Evolutionary conservation across 2,329 filamentous ascomycete genomes (phyloP), one percentile per base, ranked within the genome.

Genomic region (Ascochyta pisi): DNA sequence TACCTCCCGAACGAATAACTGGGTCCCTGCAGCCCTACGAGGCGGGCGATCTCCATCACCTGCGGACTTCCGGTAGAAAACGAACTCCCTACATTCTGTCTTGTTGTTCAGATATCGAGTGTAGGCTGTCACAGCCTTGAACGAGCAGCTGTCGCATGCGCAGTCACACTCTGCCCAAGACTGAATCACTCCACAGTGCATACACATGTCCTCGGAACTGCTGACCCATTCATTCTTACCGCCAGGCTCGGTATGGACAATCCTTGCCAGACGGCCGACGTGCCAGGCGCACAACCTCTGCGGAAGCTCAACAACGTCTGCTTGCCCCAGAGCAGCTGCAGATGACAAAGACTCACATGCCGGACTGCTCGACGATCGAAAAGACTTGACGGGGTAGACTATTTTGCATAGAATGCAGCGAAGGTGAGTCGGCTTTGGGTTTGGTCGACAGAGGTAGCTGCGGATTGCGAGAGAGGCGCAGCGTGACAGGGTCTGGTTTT

Each of bases 281-380:
- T 76, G 73, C 70, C 73, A 75, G 8, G 66, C 54, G 53, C 75
- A 77, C 29, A 75, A 55, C 26, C 65, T 53, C 5, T 59, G 54
- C 1, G 74, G 74, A 2, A 75, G 53, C 37, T 71, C 61, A 26
- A 75, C 49, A 3, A 71, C 54, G 38, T 73, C 65, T 6, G 45
- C 35, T 3, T 53, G 52, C 7, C 60, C 46, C 13, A 48, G 44
- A n/a, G 49, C 42, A 4, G 50, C 31, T 5, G 37, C 44, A 15
- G 54, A 45, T 1, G 59, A 51, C 3, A 57, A 29, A 0, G 64
- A 55, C 9, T 61, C 40, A 29, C 70, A 76, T 4, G 65, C 63
- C 2, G 70, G 62, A 27, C 71, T 73, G 35, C 49, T 71, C 1
- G 68, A 66, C 15, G 71, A 72, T 3, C 48, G 62, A 60, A 77